Evolutionary conservation across 306 rosid genomes (phyloP), one percentile per base, ranked within the genome.

Genomic region (Sphenostylis stenocarpa): DNA sequence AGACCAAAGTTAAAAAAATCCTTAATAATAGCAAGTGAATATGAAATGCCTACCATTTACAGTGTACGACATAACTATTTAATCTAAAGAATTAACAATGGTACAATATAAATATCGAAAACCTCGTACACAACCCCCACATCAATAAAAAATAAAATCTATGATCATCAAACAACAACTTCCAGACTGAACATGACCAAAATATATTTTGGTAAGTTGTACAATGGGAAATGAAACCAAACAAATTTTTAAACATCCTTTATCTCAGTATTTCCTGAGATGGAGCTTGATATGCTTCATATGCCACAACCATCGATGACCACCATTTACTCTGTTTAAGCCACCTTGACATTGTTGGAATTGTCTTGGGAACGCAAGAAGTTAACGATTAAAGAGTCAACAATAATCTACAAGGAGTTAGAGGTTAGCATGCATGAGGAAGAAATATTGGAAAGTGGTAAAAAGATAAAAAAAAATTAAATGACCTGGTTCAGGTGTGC

Each of bases 401-500:
- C 13, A 21, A 90, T 84, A 79, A 92, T 88, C 97, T 92, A 72
- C 71, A 78, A 65, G 55, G 26, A 79, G 44, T 60, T 75, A 67
- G 60, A 16, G 47, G 73, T 84, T 74, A 89, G 87, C 72, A 63
- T 20, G 87, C 72, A 63, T 20, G 66, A 49, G 73, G 20, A 72
- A 38, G 12, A 67, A 44, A 57, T 14, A 72, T 55, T 16, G 53
- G 43, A 43, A 63, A 33, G 23, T 1, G 5, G 34, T 20, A 12
- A 38, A 41, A 31, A 13, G 24, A 21, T 23, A 33, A 21, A n/a
- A n/a, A 28, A 34, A 28, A 16, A 47, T 17, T 48, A 77, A 65
- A 75, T 76, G 65, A 92, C 98, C 98, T 92, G 98, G 83, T 77
- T 88, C 84, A 95, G 76, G 87, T 95, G 98, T 63, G 98, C 94